Conservation (phyloP, 257 asterid genomes). For the Ajuga chamaepitys region DNA sequence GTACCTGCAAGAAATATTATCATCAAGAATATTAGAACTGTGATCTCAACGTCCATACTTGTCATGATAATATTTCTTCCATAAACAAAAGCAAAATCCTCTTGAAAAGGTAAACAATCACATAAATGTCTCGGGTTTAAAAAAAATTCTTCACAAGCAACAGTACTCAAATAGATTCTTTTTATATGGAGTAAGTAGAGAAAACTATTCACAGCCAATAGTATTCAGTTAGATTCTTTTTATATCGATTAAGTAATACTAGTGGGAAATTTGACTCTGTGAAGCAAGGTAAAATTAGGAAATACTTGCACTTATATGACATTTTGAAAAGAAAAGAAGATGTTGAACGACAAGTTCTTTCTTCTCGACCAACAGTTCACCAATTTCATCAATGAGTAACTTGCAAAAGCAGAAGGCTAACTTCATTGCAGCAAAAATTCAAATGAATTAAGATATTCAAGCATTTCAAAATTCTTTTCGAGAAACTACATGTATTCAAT, state of each 20-base stretch:
- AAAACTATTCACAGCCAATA: no score
- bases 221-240: no score
- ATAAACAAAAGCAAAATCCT: not conserved
- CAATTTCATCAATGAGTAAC: not conserved
- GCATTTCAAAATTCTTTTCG: not conserved
- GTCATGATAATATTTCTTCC: not conserved
- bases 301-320: not conserved
- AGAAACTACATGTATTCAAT: not conserved
- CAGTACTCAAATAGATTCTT: not conserved
- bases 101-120: not conserved
- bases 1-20: slow-evolving; percentile 54
- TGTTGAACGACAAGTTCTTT: no score
- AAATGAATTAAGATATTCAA: not conserved
- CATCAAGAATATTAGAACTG: not conserved
- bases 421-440: not conserved
- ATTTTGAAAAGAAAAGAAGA: not conserved
- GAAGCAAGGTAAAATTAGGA: not conserved
- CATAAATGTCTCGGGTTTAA: not conserved
- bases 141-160: not conserved
- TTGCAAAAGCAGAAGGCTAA: not conserved
- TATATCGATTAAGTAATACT: no score
- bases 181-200: not conserved
- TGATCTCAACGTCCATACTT: not conserved
- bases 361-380: not conserved
- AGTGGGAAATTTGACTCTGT: not conserved